These are phyloP conservation scores for Aspergillus biplanus DNA, from an alignment of 495 filamentous ascomycete species.

Conservation along the genomic window DNA sequence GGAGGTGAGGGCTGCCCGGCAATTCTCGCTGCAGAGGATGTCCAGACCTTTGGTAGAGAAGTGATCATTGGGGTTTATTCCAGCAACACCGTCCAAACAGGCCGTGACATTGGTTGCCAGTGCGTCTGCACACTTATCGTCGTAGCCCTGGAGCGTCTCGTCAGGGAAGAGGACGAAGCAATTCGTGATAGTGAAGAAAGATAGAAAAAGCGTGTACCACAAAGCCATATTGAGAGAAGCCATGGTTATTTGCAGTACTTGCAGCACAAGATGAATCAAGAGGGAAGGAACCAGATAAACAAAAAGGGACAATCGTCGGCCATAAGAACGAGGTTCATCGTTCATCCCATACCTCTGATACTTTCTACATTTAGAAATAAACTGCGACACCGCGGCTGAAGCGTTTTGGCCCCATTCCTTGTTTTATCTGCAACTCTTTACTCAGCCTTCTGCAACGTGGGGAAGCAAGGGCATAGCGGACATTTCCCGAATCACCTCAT, in stretches of 20 bases:
- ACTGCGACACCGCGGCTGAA: too few relatives aligned
- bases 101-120: conserved; percentile 7
- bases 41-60: conserved; percentile 12
- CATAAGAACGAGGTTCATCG: too few relatives aligned
- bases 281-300: too few relatives aligned
- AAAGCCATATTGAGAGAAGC: not conserved
- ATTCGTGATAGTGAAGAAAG: not conserved
- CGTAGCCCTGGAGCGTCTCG: not conserved
- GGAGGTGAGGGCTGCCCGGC: not conserved
- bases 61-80: conserved; percentile 6
- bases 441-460: too few relatives aligned
- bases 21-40: conserved; percentile 2
- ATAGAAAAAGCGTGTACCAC: not conserved
- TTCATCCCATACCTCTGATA: too few relatives aligned
- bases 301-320: too few relatives aligned
- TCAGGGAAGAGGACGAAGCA: conserved; percentile 8
- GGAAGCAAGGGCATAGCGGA: too few relatives aligned
- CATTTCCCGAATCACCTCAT: too few relatives aligned
- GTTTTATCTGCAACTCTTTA: too few relatives aligned
- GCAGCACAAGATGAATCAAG: too few relatives aligned
- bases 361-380: too few relatives aligned
- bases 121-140: conserved; percentile 9
- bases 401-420: too few relatives aligned
- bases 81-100: not conserved
- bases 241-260: not conserved